Evolutionary conservation across 1,139 yeast genomes (phyloP), one percentile per base, ranked within the genome.

Genomic region (Eremothecium cymbalariae): DNA sequence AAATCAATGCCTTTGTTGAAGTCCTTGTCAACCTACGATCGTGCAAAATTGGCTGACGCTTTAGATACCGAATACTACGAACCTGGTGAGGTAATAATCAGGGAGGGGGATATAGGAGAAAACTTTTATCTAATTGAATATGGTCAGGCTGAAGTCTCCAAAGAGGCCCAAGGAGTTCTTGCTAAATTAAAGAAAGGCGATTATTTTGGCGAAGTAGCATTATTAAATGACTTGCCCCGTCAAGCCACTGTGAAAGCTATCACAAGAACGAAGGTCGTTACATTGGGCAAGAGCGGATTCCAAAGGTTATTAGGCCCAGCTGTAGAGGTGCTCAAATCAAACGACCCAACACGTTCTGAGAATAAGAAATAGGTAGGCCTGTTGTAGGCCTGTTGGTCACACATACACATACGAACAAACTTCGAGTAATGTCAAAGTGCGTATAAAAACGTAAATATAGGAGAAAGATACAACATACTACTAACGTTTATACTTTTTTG

Each of bases 151-250:
- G 74, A 76, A 44, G 94, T 90, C 25, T 58, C 70, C 31, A 75
- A 71, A 47, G 59, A 65, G 33, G 49, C 45, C 3, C 71, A 74
- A 36, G 88, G 90, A 16, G 66, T 69, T 28, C 70, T 88, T 27
- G 72, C 70, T 23, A 65, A 66, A 15, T 67, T 84, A 44, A 62
- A 70, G 31, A 79, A 82, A 53, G 97, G 97, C 45, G 95, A 83
- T 55, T 90, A 90, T 62, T 90, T 90, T 60, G 98, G 98, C 46
- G 98, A 90, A 63, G 77, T 90, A 45, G 97, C 98, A 2, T 68
- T 90, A 48, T 68, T 90, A 48, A 83, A 88, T 50, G 95, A 90
- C 53, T 67, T 79, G 42, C 97, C 97, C 43, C 76, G 98, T 62
- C 94, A 85, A 58, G 98, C 98, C 21, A 82, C 96, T 4, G 93